A percentile compares a stretch with the other conserved stretches of the same genome.
Conservation (phyloP, 768 basidiomycete species). For the Rhodotorula sphaerocarpa region DNA sequence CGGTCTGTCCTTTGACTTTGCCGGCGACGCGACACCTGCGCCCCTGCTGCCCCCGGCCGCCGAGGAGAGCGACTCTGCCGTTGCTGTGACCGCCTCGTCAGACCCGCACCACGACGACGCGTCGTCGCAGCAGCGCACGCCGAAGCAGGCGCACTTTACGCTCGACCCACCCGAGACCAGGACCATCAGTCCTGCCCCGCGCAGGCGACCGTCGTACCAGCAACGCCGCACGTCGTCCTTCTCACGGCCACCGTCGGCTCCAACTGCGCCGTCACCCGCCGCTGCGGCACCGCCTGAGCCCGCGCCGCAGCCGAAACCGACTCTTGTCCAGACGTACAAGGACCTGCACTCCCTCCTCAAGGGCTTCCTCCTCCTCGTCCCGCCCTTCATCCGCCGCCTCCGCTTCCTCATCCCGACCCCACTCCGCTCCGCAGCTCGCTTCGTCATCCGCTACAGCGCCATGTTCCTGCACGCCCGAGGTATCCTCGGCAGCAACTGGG, state of each 20-base stretch:
- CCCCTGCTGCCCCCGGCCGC: too few relatives aligned
- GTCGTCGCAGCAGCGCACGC: too few relatives aligned
- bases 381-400: conserved; percentile 24
- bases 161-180: neutral
- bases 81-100: too few relatives aligned
- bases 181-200: neutral
- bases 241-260: neutral
- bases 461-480: conserved; percentile 34
- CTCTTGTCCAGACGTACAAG: conserved; percentile 25
- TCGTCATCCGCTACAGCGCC: conserved; percentile 28
- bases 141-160: neutral
- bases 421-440: conserved; percentile 12
- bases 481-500: conserved; percentile 28
- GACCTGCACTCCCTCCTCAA: conserved; percentile 35
- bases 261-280: neutral
- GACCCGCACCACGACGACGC: too few relatives aligned
- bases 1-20: too few relatives aligned
- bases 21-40: too few relatives aligned
- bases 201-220: neutral
- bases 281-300: neutral
- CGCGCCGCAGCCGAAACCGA: conserved; percentile 1
- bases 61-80: too few relatives aligned
- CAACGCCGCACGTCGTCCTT: neutral
- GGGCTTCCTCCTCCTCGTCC: conserved; percentile 35
- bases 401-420: conserved; percentile 29